Conservation (phyloP, 148 eudicot genomes). For the Silene conica region DNA sequence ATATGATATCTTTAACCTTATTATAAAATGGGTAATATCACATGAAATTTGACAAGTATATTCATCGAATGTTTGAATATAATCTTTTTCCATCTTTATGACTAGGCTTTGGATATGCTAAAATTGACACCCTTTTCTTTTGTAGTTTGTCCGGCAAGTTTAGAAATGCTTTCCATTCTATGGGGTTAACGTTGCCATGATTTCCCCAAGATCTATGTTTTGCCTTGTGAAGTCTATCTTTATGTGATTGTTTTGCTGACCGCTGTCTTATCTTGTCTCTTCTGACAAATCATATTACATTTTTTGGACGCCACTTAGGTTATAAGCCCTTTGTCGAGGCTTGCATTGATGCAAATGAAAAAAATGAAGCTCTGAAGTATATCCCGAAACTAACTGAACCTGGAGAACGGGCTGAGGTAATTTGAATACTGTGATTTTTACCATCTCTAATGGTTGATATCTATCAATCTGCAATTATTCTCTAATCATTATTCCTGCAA, state of each 20-base stretch:
- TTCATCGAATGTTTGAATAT: neutral
- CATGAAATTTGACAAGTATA: neutral
- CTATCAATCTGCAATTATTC: neutral
- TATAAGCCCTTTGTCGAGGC: slow-evolving; percentile 97
- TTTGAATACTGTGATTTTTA: neutral
- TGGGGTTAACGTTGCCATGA: neutral
- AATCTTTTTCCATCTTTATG: neutral
- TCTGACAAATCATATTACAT: neutral
- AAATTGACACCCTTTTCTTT: neutral
- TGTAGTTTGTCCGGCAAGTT: neutral
- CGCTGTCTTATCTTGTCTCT: neutral
- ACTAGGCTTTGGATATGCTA: neutral
- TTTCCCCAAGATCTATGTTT: neutral
- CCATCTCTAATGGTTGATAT: neutral
- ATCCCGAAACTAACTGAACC: slow-evolving; percentile 83
- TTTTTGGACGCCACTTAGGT: slow-evolving; percentile 38
- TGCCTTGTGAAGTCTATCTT: neutral
- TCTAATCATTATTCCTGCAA: neutral
- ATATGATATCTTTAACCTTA: too few relatives aligned
- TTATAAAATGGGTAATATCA: neutral
- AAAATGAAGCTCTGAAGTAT: slow-evolving; percentile 82
- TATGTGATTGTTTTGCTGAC: neutral
- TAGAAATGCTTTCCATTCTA: neutral
- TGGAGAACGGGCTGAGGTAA: slow-evolving; percentile 87
- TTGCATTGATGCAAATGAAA: slow-evolving; percentile 89